Evolutionary conservation across 441 rosid species (phyloP), one percentile per base, ranked within the genome.

Genomic region (Dalechampia spathulata): DNA sequence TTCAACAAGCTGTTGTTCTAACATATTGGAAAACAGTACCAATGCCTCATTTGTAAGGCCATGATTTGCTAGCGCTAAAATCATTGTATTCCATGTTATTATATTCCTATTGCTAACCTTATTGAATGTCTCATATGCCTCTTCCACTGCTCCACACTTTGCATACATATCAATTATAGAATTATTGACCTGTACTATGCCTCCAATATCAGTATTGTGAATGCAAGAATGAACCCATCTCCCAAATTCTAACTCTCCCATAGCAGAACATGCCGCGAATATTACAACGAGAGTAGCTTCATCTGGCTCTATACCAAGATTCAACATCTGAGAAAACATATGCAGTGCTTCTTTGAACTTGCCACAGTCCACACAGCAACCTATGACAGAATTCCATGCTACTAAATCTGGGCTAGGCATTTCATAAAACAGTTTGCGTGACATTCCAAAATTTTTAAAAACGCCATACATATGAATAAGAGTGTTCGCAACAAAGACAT

Each of bases 361-460:
- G 20, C 70, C 70, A 65, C 63, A n/a, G 37, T 64, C 75, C 1
- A 81, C 78, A 59, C 68, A 74, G 5, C 87, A 83, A 7, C 71
- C 73, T 10, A 80, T 66, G 15, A 82, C 64, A 42, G 71, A 70
- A 49, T 79, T 79, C 87, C 87, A 83, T 12, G 93, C 70, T 19
- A 77, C 81, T 25, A 72, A 43, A 49, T 85, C 89, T 65, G 78
- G 84, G 25, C 46, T 49, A 1, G 77, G 83, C 79, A 83, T 78
- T 30, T 70, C 61, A 12, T 79, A 75, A 20, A 81, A 83, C 62
- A 81, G 40, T 8, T 63, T 38, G 57, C 55, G 61, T 0, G 89
- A 83, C 13, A 21, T 60, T 28, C 14, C 37, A 0, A 76, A 30
- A 5, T 61, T 16, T 6, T 62, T 40, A 9, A 46, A 47, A 43